A percentile compares a stretch with the other conserved stretches of the same genome.
Evolutionary conservation across 106 monocot genomes (phyloP).

Genomic region (Apostasia ramifera): DNA sequence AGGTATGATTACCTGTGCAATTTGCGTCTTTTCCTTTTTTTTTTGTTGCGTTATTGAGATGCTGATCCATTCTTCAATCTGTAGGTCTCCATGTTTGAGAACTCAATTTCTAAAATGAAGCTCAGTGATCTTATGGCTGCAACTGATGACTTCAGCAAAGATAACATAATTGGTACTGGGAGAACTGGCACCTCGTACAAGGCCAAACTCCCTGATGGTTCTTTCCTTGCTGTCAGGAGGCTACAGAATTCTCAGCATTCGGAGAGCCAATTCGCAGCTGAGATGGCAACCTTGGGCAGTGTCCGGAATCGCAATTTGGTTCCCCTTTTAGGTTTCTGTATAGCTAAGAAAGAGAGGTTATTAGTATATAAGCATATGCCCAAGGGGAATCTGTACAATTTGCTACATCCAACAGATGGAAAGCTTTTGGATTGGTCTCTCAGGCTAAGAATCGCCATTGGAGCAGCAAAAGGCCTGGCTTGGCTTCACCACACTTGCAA

Average conservation of each 20-base stretch:
- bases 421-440: slow-evolving; percentile 52
- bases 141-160: slow-evolving; percentile 64
- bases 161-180: slow-evolving; percentile 58
- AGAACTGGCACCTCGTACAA: slow-evolving; percentile 74
- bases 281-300: slow-evolving; percentile 70
- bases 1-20: slow-evolving; percentile 29
- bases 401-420: slow-evolving; percentile 27
- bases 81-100: slow-evolving; percentile 85
- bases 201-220: slow-evolving; percentile 68
- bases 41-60: neutral
- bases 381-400: slow-evolving; percentile 54
- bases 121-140: slow-evolving; percentile 67
- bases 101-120: slow-evolving; percentile 83
- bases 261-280: slow-evolving; percentile 60
- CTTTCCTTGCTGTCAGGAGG: slow-evolving; percentile 58
- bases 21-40: neutral
- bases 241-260: slow-evolving; percentile 64
- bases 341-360: slow-evolving; percentile 68
- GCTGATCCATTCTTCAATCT: neutral
- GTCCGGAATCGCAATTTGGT: slow-evolving; percentile 56
- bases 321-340: slow-evolving; percentile 67
- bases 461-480: slow-evolving; percentile 72
- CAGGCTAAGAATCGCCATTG: slow-evolving; percentile 69
- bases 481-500: slow-evolving; percentile 96
- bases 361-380: slow-evolving; percentile 74